Conservation (phyloP, 2,329 filamentous ascomycete genomes). For the Colletotrichum sp. region DNA sequence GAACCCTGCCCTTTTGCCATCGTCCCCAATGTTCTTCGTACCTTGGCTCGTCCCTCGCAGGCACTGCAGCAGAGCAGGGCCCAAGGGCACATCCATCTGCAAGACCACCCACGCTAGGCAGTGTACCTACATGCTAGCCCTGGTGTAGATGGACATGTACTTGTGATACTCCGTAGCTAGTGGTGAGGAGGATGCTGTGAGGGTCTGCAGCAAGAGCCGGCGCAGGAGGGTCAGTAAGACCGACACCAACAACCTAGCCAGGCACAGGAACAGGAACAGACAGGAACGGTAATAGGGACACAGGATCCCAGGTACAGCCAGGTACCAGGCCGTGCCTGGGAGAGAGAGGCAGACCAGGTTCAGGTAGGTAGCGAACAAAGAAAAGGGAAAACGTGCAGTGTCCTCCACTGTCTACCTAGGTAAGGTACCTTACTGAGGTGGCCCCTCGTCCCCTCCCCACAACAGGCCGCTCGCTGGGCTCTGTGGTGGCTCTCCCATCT, state of each 20-base stretch:
- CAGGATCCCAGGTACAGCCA: background rate
- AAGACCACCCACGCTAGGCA: constrained; percentile 3
- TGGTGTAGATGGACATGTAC: background rate
- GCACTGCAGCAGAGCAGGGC: background rate
- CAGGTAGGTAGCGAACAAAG: constrained; percentile 11
- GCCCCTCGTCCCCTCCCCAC: background rate
- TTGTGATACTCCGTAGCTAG: background rate
- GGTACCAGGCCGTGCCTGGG: background rate
- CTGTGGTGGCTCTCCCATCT: background rate
- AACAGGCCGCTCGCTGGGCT: background rate
- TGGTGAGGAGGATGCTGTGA: background rate
- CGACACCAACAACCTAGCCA: background rate
- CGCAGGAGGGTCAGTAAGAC: background rate
- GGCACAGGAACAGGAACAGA: background rate
- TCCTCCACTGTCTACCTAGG: background rate
- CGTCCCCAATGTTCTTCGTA: background rate
- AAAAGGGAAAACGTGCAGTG: constrained; percentile 16
- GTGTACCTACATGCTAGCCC: background rate
- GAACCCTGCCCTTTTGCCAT: background rate
- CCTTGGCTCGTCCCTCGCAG: background rate
- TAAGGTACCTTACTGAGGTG: too few relatives aligned
- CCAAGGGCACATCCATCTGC: background rate
- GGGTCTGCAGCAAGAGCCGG: background rate
- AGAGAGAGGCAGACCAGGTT: background rate
- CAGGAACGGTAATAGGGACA: background rate